Conservation (phyloP, 1,139 yeast genomes). For the Taiozyma onychis region DNA sequence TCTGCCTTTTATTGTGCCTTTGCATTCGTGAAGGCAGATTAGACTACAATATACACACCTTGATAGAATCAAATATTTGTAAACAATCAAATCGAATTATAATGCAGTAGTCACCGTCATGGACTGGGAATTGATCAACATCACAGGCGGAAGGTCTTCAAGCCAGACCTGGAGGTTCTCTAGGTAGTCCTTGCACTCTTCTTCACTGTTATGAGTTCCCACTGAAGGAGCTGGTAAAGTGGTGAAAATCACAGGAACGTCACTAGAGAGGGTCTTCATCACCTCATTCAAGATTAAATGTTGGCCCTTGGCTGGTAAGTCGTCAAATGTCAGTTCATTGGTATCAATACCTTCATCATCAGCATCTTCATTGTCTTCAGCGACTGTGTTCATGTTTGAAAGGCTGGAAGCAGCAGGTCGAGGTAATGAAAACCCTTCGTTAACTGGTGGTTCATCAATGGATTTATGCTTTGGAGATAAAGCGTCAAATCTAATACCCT, state of each 20-base stretch:
- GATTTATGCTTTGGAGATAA: neutral
- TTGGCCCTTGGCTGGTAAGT: conserved; percentile 86
- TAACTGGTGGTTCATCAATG: neutral
- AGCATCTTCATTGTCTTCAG: conserved; percentile 16
- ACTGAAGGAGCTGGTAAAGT: conserved; percentile 85
- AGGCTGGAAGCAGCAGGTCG: neutral
- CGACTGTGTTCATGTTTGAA: neutral
- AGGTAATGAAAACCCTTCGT: neutral
- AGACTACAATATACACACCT: neutral
- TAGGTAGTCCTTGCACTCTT: conserved; percentile 68
- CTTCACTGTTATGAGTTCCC: conserved; percentile 70
- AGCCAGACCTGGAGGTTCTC: conserved; percentile 78
- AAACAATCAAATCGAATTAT: conserved; percentile 24
- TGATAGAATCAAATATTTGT: conserved; percentile 5
- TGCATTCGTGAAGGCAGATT: conserved; percentile 57
- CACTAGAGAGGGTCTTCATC: conserved; percentile 58
- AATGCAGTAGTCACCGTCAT: conserved; percentile 93
- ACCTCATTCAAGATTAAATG: conserved; percentile 82
- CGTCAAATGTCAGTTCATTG: conserved; percentile 59
- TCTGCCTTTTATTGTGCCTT: conserved; percentile 76
- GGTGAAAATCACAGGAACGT: conserved; percentile 66
- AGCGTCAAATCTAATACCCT: neutral
- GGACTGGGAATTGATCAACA: conserved; percentile 82
- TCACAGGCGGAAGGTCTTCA: conserved; percentile 71
- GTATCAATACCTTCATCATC: conserved; percentile 29